Evolutionary conservation across 208 protist species (phyloP).

Genomic region (Tetramitus jugosus): DNA sequence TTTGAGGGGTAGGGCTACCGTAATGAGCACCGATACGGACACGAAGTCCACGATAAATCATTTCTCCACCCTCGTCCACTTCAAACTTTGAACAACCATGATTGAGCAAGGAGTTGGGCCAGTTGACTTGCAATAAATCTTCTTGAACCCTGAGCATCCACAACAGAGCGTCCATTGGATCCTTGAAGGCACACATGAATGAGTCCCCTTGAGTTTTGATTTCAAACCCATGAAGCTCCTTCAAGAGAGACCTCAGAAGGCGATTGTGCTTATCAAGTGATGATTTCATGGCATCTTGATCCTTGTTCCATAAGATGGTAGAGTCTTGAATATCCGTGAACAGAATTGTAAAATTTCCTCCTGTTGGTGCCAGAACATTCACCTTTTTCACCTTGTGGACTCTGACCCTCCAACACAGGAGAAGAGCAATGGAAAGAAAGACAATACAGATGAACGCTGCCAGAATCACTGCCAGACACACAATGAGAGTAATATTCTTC

Average conservation of each 20-base stretch:
- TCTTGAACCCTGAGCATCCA: conserved; percentile 18
- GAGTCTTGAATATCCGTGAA: conserved; percentile 69
- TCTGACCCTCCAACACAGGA: too few species aligned
- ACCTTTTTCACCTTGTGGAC: too few species aligned
- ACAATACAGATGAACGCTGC: too few species aligned
- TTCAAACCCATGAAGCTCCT: conserved; percentile 48
- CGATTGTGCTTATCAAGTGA: conserved; percentile 58
- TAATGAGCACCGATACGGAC: conserved; percentile 35
- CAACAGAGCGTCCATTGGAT: conserved; percentile 48
- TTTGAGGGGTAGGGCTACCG: not conserved
- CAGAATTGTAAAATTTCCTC: conserved; percentile 37
- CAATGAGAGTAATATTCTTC: too few species aligned
- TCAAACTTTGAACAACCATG: not conserved
- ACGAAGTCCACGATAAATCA: conserved; percentile 18
- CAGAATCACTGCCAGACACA: too few species aligned
- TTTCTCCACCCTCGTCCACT: not conserved
- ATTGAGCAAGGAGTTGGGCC: conserved; percentile 23
- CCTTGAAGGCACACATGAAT: conserved; percentile 65
- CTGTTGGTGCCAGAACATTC: not conserved
- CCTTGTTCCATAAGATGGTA: conserved; percentile 59
- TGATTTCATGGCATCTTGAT: conserved; percentile 50
- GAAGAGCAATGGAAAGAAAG: too few species aligned
- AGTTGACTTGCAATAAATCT: conserved; percentile 25
- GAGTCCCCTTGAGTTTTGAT: conserved; percentile 55
- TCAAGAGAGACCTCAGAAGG: conserved; percentile 55